These are phyloP conservation scores for Syzygium syzygioides DNA, from an alignment of 441 rosid species.

Conservation along the genomic window DNA sequence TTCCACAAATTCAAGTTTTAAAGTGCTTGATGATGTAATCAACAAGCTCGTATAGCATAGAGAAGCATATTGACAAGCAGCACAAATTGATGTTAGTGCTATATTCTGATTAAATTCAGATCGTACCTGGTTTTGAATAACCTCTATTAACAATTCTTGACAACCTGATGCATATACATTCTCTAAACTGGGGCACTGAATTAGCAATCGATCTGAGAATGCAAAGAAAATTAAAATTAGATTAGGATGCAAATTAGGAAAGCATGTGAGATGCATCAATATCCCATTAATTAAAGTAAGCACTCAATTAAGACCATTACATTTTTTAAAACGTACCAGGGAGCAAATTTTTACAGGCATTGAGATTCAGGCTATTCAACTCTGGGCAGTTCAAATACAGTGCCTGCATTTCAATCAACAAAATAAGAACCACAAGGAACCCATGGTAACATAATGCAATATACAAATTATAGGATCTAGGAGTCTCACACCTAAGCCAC, in stretches of 20 bases:
- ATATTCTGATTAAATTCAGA: constrained; percentile 1
- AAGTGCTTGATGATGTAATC: neutral
- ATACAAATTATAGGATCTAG: neutral
- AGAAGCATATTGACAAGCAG: neutral
- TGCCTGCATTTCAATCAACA: constrained; percentile 51
- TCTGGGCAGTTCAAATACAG: constrained; percentile 82
- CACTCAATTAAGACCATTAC: neutral
- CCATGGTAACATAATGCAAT: neutral
- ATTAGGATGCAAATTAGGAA: neutral
- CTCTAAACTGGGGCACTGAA: constrained; percentile 80
- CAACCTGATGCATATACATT: constrained; percentile 82
- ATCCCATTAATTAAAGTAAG: neutral
- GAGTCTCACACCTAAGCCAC: constrained; percentile 80
- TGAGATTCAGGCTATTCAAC: constrained; percentile 75
- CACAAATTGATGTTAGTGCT: neutral
- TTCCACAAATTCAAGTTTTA: neutral
- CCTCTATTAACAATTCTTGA: constrained; percentile 45
- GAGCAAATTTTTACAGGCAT: constrained; percentile 68
- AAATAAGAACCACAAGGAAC: constrained; percentile 18
- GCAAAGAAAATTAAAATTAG: neutral
- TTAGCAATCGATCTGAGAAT: constrained; percentile 55
- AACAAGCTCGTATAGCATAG: neutral
- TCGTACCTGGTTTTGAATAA: constrained; percentile 74
- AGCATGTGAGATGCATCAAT: neutral
- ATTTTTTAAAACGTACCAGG: constrained; percentile 42